Percentiles rank a stretch among this genome's conserved stretches.
Evolutionary conservation across 208 protist species (phyloP).

Genomic region (Ichthyophonus hoferi): DNA sequence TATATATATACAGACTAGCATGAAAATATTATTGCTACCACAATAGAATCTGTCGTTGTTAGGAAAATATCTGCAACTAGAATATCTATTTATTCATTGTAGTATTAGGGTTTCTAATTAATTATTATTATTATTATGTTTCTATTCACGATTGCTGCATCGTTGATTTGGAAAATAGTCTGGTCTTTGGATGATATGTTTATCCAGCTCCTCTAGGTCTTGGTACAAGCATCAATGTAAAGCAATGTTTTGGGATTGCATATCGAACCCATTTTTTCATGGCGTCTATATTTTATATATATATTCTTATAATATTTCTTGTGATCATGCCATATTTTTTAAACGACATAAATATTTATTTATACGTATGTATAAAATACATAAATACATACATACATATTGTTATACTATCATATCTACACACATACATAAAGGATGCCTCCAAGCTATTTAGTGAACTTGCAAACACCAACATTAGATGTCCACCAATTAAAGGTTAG

Average conservation of each 20-base stretch:
- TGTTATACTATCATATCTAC: too few species aligned
- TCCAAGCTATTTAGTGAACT: neutral
- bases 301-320: neutral
- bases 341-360: neutral
- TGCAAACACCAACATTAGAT: conserved; percentile 1
- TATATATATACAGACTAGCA: neutral
- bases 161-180: too few species aligned
- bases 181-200: too few species aligned
- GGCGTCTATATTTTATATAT: neutral
- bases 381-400: too few species aligned
- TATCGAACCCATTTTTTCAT: neutral
- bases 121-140: conserved; percentile 1
- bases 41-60: neutral
- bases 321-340: neutral
- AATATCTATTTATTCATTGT: neutral
- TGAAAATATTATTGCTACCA: neutral
- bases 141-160: neutral
- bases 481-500: conserved; percentile 17
- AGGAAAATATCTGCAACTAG: neutral
- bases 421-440: neutral
- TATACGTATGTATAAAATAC: neutral
- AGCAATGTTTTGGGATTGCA: neutral
- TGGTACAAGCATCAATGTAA: too few species aligned
- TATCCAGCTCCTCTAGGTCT: too few species aligned
- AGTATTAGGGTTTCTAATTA: neutral